Base-by-base conservation (phyloP, 2,329 filamentous ascomycete species). In the Exserohilum turcica region DNA sequence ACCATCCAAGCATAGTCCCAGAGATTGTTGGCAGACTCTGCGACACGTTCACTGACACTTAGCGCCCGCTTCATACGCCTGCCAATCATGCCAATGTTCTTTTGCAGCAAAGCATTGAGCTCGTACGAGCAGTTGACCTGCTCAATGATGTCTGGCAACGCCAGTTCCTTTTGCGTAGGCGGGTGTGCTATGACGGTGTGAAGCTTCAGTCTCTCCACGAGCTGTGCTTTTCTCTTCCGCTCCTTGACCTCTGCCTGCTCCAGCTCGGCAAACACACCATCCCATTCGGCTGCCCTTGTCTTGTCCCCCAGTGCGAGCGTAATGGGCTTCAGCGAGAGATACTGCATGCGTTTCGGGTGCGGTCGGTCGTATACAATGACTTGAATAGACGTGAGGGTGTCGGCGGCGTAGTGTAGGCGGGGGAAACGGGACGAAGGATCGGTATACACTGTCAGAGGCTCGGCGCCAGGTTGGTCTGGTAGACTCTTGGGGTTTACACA, bases 81-180 rank as follows among this genome's bases (percentile, higher is more conserved):
- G 0, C 92, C 90, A 43, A 99, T 86, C 32, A 93, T 81, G n/a
- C 87, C 86, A 37, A 92, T 89, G 66, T 97, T 99, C 70, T 89
- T 93, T 65, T 96, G 91, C 62, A 99, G 80, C 33, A 96, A 80
- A 63, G 86, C 83, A 57, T 94, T 88, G 52, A 99, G 82, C 74
- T 99, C 95, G 78, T 88, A 92, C 0, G 92, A 91, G 82, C 94
- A 99, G 69, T 99, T 99, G 72, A 97, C 89, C 76, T 97, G 93
- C 65, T 92, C 91, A 61, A 97, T 84, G 53, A 97, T 92, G 51
- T 85, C 86, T 4, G 88, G 83, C 27, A 99, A 79, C 1, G 90
- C 88, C 57, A 86, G 83, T 72, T 99, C 94, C 66, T 96, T 93
- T 54, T 87, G 84, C 1, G 93, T 94, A 2, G 87, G 85, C 2